A percentile compares a stretch with the other conserved stretches of the same genome.
phyloP scores from a whole-genome alignment of 805 yeast genomes.

The Pichia occidentalis region DNA sequence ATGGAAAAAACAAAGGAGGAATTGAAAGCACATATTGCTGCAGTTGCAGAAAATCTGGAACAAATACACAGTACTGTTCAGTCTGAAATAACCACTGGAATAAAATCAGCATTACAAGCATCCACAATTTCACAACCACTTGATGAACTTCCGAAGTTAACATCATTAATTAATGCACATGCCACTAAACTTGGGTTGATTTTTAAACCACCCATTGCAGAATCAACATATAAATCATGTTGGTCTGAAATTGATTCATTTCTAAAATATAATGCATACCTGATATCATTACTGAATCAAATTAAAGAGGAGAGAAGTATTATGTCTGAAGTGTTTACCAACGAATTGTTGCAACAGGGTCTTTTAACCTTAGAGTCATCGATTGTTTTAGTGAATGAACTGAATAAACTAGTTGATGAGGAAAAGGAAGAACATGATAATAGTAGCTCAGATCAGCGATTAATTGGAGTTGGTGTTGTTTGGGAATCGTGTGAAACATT shows the following conservation, averaged over 20 bases:
- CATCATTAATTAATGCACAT: slow-evolving; percentile 62
- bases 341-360: slow-evolving; percentile 27
- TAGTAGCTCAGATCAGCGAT: slow-evolving; percentile 34
- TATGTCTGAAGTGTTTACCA: slow-evolving; percentile 26
- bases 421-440: slow-evolving; percentile 18
- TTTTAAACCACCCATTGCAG: slow-evolving; percentile 51
- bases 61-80: neutral
- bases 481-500: slow-evolving; percentile 64
- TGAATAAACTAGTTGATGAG: slow-evolving; percentile 13
- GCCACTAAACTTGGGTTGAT: slow-evolving; percentile 70
- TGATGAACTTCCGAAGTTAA: slow-evolving; percentile 52
- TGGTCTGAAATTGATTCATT: slow-evolving; percentile 41
- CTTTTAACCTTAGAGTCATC: slow-evolving; percentile 15
- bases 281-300: slow-evolving; percentile 40
- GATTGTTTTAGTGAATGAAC: slow-evolving; percentile 17
- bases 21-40: neutral
- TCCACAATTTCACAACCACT: slow-evolving; percentile 38
- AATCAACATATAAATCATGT: slow-evolving; percentile 38
- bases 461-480: slow-evolving; percentile 56
- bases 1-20: slow-evolving; percentile 1
- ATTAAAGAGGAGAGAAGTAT: slow-evolving; percentile 32
- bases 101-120: too few relatives aligned
- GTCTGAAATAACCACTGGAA: neutral
- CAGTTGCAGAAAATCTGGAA: neutral
- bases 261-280: slow-evolving; percentile 37